phyloP scores from a whole-genome alignment of 23 red algal species.

The Gracilaria vermiculophylla region DNA sequence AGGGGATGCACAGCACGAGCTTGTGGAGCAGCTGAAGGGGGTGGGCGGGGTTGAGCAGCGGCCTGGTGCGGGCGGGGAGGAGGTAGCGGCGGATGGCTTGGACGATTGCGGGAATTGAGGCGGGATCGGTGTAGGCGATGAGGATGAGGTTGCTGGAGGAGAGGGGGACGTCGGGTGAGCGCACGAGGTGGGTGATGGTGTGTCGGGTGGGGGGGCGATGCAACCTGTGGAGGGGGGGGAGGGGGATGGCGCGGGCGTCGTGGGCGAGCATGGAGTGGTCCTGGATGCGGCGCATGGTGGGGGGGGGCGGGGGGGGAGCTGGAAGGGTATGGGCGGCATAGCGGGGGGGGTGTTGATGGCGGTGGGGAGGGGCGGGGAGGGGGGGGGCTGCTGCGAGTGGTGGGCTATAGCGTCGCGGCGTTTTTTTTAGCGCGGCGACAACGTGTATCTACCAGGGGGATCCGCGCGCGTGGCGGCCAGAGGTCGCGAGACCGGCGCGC shows the following conservation, averaged over 20 bases:
- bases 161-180: not conserved
- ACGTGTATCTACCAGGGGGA: not conserved
- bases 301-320: not conserved
- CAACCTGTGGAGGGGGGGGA: not conserved
- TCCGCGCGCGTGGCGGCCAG: not conserved
- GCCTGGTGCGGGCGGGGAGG: not conserved
- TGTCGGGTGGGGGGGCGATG: slow-evolving; percentile 4
- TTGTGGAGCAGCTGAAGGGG: slow-evolving; percentile 12
- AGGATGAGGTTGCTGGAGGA: not conserved
- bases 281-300: not conserved
- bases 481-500: not conserved
- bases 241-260: slow-evolving; percentile 1
- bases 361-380: no score
- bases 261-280: slow-evolving; percentile 22
- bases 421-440: not conserved
- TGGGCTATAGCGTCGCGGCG: no score
- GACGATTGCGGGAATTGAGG: not conserved
- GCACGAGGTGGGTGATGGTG: slow-evolving; percentile 3
- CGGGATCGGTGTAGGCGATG: not conserved
- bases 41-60: not conserved
- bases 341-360: no score
- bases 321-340: not conserved
- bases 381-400: no score
- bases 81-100: not conserved
- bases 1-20: slow-evolving; percentile 37